These are phyloP conservation scores for Pichia sp. DNA, from an alignment of 1,139 yeast genomes.

Conservation along the genomic window DNA sequence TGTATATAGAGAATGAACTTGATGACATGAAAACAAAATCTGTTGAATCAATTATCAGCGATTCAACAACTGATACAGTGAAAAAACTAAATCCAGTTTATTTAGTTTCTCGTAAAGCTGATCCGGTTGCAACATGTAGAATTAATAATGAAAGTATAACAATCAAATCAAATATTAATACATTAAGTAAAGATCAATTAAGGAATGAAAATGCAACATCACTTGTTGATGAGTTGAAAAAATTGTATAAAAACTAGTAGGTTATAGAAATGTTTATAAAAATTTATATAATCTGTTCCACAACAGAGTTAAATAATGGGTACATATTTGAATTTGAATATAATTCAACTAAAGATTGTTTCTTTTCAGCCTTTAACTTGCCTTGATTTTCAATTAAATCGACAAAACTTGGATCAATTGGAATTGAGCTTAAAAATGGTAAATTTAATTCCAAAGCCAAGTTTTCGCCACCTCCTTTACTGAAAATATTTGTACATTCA, in stretches of 20 bases:
- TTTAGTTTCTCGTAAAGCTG: not conserved
- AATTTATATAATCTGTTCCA: slow-evolving; percentile 12
- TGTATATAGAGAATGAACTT: slow-evolving; percentile 22
- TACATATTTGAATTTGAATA: slow-evolving; percentile 37
- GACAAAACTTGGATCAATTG: slow-evolving; percentile 89
- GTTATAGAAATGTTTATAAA: not conserved
- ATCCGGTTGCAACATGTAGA: slow-evolving; percentile 13
- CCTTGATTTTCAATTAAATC: slow-evolving; percentile 66
- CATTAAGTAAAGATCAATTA: not conserved
- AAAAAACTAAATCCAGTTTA: slow-evolving; percentile 5
- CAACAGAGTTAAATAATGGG: slow-evolving; percentile 38
- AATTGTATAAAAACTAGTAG: slow-evolving; percentile 5
- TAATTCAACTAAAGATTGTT: slow-evolving; percentile 25
- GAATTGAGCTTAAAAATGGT: slow-evolving; percentile 76
- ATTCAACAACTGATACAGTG: not conserved
- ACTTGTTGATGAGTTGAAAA: slow-evolving; percentile 18
- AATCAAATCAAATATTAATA: not conserved
- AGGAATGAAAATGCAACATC: not conserved
- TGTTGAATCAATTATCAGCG: not conserved
- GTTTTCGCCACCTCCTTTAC: slow-evolving; percentile 84
- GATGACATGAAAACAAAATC: slow-evolving; percentile 17
- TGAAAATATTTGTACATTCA: slow-evolving; percentile 86
- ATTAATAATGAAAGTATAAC: slow-evolving; percentile 16
- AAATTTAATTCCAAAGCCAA: slow-evolving; percentile 57
- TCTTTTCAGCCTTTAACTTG: slow-evolving; percentile 23